Percentiles rank a stretch among this genome's conserved stretches.
Evolutionary conservation across 352 stramenopile genomes (phyloP).

Genomic region (Lagenidium giganteum): DNA sequence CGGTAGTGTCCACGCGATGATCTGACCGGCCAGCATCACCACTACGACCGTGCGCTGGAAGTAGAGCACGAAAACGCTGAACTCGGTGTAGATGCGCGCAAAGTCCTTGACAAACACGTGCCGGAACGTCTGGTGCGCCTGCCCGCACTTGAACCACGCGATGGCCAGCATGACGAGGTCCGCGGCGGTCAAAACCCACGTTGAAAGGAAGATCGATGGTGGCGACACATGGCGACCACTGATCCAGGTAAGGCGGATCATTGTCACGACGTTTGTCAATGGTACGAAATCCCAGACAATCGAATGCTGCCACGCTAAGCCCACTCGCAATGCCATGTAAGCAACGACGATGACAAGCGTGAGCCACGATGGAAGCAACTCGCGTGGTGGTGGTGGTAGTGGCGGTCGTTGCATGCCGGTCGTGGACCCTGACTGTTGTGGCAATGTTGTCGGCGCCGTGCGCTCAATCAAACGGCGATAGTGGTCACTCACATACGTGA

Average conservation of each 20-base stretch:
- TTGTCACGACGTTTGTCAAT: constrained; percentile 31
- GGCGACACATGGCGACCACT: constrained; percentile 10
- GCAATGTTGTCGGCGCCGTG: constrained; percentile 10
- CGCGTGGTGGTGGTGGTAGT: constrained; percentile 2
- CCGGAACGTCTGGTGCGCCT: constrained; percentile 21
- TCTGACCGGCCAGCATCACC: constrained; percentile 24
- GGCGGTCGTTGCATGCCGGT: constrained; percentile 2
- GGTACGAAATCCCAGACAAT: constrained; percentile 40
- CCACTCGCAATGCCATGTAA: constrained; percentile 23
- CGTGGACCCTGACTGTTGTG: constrained; percentile 5
- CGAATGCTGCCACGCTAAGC: constrained; percentile 18
- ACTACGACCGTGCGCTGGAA: constrained; percentile 23
- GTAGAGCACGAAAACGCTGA: constrained; percentile 36
- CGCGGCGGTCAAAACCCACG: constrained; percentile 16
- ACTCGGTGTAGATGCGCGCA: constrained; percentile 32
- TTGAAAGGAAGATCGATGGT: constrained; percentile 10
- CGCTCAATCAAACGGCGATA: too few relatives aligned
- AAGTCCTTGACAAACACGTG: constrained; percentile 35
- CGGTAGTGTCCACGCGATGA: constrained; percentile 23
- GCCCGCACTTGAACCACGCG: constrained; percentile 19
- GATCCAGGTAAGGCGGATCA: constrained; percentile 12
- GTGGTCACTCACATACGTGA: constrained; percentile 28
- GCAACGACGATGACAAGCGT: constrained; percentile 9
- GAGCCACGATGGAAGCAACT: constrained; percentile 3
- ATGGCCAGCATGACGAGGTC: constrained; percentile 20